Percentiles rank a stretch among this genome's conserved stretches.
These are phyloP conservation scores for Elongisporangium prolatum DNA, from an alignment of 352 stramenopile genomes.

Conservation along the genomic window DNA sequence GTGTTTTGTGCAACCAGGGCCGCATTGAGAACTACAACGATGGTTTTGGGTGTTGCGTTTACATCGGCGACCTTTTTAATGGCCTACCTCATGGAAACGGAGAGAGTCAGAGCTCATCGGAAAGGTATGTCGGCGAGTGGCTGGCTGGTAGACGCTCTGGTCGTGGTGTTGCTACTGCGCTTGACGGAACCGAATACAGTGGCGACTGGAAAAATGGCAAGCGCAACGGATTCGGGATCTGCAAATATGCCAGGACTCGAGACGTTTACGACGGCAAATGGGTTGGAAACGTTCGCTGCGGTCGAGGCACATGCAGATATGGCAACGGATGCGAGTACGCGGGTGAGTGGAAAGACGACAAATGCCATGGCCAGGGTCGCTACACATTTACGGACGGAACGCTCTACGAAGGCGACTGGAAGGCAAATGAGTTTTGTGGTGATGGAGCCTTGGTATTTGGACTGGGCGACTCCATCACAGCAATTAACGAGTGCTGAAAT, in stretches of 20 bases:
- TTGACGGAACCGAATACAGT: slow-evolving; percentile 77
- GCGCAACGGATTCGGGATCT: slow-evolving; percentile 79
- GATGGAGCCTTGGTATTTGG: slow-evolving; percentile 63
- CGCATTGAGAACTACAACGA: slow-evolving; percentile 51
- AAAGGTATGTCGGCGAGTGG: slow-evolving; percentile 57
- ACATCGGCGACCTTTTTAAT: slow-evolving; percentile 31
- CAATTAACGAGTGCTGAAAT: not conserved
- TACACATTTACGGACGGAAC: slow-evolving; percentile 73
- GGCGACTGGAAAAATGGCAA: slow-evolving; percentile 84
- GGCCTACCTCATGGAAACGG: slow-evolving; percentile 55
- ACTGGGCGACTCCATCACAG: slow-evolving; percentile 14
- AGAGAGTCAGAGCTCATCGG: slow-evolving; percentile 31
- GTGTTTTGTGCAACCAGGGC: slow-evolving; percentile 10
- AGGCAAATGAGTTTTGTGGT: slow-evolving; percentile 63
- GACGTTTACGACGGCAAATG: slow-evolving; percentile 83
- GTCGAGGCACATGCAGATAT: slow-evolving; percentile 49
- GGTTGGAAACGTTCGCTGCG: slow-evolving; percentile 71
- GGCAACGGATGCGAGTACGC: slow-evolving; percentile 71
- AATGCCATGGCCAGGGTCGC: slow-evolving; percentile 69
- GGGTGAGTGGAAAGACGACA: slow-evolving; percentile 77
- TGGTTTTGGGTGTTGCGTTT: slow-evolving; percentile 36
- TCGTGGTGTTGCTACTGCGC: slow-evolving; percentile 38
- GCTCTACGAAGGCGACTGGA: slow-evolving; percentile 83
- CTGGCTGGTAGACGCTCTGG: slow-evolving; percentile 39
- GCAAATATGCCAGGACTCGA: slow-evolving; percentile 42